Conservation (phyloP, 805 yeast species). For the Candida pseudoglaebosa region DNA sequence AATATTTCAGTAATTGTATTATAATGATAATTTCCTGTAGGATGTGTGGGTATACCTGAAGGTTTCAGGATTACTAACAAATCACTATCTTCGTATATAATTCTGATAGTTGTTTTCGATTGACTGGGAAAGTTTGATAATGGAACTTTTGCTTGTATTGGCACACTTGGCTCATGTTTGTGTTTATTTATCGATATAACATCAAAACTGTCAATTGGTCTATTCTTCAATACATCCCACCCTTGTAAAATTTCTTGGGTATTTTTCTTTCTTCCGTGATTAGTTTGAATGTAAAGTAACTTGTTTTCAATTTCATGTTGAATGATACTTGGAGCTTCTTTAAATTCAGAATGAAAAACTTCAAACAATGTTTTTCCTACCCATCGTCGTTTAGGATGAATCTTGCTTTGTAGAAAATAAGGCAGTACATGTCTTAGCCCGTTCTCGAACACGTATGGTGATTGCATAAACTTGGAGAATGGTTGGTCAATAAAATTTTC, state of each 20-base stretch:
- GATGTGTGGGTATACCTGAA: slow-evolving; percentile 52
- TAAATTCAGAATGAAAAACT: slow-evolving; percentile 30
- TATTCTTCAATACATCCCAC: slow-evolving; percentile 10
- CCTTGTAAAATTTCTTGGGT: slow-evolving; percentile 18
- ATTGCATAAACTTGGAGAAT: background rate
- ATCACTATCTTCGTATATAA: slow-evolving; percentile 34
- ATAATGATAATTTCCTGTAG: slow-evolving; percentile 40
- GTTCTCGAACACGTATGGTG: slow-evolving; percentile 15
- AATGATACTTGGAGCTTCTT: slow-evolving; percentile 23
- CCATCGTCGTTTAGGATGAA: slow-evolving; percentile 39
- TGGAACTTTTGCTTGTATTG: slow-evolving; percentile 10
- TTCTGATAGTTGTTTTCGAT: slow-evolving; percentile 13
- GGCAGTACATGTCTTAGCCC: slow-evolving; percentile 35
- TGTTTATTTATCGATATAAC: slow-evolving; percentile 30
- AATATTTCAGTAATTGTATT: slow-evolving; percentile 44
- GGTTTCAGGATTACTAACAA: slow-evolving; percentile 48
- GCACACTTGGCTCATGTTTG: slow-evolving; percentile 45
- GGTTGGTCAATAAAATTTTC: background rate
- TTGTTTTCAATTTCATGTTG: slow-evolving; percentile 21
- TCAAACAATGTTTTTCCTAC: slow-evolving; percentile 27
- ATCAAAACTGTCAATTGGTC: slow-evolving; percentile 21
- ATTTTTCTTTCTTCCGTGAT: slow-evolving; percentile 12
- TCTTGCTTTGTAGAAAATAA: slow-evolving; percentile 26
- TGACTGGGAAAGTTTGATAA: slow-evolving; percentile 3
- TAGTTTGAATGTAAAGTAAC: slow-evolving; percentile 21